Base-by-base conservation (phyloP, 305 asterid genomes). In the Rubia peregrina region DNA sequence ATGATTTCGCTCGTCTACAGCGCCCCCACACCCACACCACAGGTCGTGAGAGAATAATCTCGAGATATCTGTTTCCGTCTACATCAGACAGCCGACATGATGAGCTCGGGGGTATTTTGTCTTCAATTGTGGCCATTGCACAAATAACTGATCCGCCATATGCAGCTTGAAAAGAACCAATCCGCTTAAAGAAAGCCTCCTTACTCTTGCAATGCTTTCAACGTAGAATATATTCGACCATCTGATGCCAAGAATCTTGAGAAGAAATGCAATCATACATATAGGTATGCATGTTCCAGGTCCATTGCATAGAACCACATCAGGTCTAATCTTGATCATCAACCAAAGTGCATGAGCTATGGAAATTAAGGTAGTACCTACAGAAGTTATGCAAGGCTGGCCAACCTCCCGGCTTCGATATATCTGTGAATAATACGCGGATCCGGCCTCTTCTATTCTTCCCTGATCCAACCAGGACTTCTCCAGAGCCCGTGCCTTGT, bases 161-260 rank as follows among this genome's bases (percentile, higher is more conserved):
- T 79, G 83, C 61, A 93, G 86, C 67, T 89, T 85, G 88, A 89
- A 90, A 51, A 90, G 95, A 77, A 92, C 87, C 76, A 88, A 74
- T 16, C 88, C 96, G 24, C 98, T 92, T 80, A 92, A 81, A 16
- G 98, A 92, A 57, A 92, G 88, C 87, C 85, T 88, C 84, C 72
- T 84, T 61, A 90, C 96, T 85, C 96, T 85, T 63, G 97, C 98
- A 76, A 93, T 93, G 87, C 98, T 93, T 84, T 89, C 97, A 42
- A 93, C 85, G 51, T 93, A 93, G 85, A 90, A 90, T 57, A 93
- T 84, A 63, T 86, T 85, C 1, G 97, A 90, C 98, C 96, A 90
- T 80, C 86, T 84, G 65, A 93, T 77, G 61, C 97, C 94, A 11
- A 90, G 51, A 72, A 84, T 97, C 95, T 87, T 89, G 78, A 86